A percentile compares a stretch with the other conserved stretches of the same genome.
Evolutionary conservation across 2,329 filamentous ascomycete species (phyloP).

Genomic region (Colletotrichum cereale): DNA sequence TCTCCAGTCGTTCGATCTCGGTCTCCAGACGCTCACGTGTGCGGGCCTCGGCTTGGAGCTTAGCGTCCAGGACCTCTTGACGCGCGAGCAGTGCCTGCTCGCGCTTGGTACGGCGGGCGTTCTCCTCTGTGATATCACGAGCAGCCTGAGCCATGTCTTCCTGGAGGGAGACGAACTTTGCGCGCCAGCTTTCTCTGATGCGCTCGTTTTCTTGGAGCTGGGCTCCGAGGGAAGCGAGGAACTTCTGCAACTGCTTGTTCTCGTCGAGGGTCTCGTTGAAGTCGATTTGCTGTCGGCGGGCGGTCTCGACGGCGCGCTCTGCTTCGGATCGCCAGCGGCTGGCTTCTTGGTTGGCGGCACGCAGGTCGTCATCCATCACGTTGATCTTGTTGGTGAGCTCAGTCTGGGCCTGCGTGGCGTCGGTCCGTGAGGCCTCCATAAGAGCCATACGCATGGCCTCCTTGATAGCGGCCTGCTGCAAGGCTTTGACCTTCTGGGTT

Average conservation of each 20-base stretch:
- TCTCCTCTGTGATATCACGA: conserved; percentile 85
- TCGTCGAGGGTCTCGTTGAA: conserved; percentile 63
- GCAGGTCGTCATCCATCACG: conserved; percentile 66
- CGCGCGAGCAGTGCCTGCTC: conserved; percentile 84
- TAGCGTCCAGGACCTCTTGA: conserved; percentile 83
- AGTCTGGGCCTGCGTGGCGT: conserved; percentile 64
- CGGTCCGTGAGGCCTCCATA: conserved; percentile 75
- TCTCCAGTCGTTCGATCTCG: conserved; percentile 75
- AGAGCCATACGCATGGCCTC: conserved; percentile 72
- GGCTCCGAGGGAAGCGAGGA: conserved; percentile 78
- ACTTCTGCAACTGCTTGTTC: conserved; percentile 81
- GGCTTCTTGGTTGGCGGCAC: conserved; percentile 67
- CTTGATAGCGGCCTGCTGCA: conserved; percentile 69
- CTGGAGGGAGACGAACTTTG: conserved; percentile 87
- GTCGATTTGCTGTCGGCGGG: conserved; percentile 63
- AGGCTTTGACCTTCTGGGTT: conserved; percentile 72
- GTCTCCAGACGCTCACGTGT: conserved; percentile 75
- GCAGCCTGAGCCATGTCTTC: conserved; percentile 86
- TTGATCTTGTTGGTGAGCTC: conserved; percentile 70
- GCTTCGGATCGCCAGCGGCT: conserved; percentile 73
- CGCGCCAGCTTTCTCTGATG: conserved; percentile 85
- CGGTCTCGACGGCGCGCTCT: conserved; percentile 68
- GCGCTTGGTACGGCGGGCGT: conserved; percentile 81
- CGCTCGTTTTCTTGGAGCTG: conserved; percentile 90
- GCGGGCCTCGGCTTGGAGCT: conserved; percentile 80